Evolutionary conservation across 2,329 filamentous ascomycete species (phyloP).

Genomic region (Aureobasidium sp.): DNA sequence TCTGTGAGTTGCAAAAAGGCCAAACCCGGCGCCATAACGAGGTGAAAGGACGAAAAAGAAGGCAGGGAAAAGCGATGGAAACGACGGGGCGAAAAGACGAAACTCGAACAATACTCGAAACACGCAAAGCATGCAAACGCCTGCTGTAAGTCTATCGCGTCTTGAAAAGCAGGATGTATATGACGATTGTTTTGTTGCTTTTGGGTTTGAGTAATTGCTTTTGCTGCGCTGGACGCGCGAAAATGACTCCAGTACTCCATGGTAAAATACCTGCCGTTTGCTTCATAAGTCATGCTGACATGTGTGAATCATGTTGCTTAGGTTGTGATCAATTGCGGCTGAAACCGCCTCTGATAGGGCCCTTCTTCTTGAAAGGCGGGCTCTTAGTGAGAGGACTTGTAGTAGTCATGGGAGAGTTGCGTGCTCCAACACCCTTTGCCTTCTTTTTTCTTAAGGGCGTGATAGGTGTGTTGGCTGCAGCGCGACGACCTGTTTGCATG

Average conservation of each 20-base stretch:
- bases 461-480: slow-evolving; percentile 57
- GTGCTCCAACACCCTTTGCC: slow-evolving; percentile 13
- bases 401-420: slow-evolving; percentile 10
- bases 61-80: background rate
- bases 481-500: slow-evolving; percentile 56
- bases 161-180: background rate
- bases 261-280: background rate
- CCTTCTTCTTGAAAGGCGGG: slow-evolving; percentile 8
- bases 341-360: slow-evolving; percentile 9
- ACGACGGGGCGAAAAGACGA: background rate
- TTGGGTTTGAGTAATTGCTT: slow-evolving; percentile 3
- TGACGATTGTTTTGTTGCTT: slow-evolving; percentile 3
- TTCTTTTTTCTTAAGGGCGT: slow-evolving; percentile 52
- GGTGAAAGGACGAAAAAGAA: background rate
- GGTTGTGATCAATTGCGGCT: background rate
- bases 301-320: slow-evolving; percentile 1
- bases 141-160: background rate
- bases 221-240: background rate
- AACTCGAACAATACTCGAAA: background rate
- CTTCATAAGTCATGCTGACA: slow-evolving; percentile 10
- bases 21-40: background rate
- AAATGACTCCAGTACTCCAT: slow-evolving; percentile 3
- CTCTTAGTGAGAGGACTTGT: slow-evolving; percentile 10
- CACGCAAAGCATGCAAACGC: slow-evolving; percentile 3
- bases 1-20: slow-evolving; percentile 6